Base-by-base conservation (phyloP, 2,329 filamentous ascomycete genomes). In the Pestalotiopsis sp. region DNA sequence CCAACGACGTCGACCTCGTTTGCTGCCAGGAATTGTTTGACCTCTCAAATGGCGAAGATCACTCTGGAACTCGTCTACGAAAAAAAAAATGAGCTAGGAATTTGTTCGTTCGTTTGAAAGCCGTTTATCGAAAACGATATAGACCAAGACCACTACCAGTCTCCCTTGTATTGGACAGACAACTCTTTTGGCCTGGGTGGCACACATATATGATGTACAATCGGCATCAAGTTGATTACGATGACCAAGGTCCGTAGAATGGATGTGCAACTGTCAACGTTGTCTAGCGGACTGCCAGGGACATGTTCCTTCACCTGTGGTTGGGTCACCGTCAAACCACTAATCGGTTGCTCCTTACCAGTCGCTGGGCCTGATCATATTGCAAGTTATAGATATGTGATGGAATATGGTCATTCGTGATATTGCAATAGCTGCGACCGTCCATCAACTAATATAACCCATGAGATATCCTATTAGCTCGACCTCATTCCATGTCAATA, bases 341-440 rank as follows among this genome's bases (percentile, higher is more conserved):
- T 31, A 9, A 31, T 31, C 31, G 31, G 31, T 31, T 9, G 31
- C 31, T 31, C 31, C 7, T 31, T 31, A 31, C 31, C 31, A 31
- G 31, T 31, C 31, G 14, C 17, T n/a, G 4, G 17, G 17, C 45
- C 3, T 52, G 7, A 6, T n/a, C 20, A 52, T 52, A 6, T 38
- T 17, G 20, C 49, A 27, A 60, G 57, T 36, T 59, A n/a, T 20
- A 36, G n/a, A 59, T 38, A 14, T 56, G 49, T 56, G 57, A 27
- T 23, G 20, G 14, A 25, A 60, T 60, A 60, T 52, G 45, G 45
- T 23, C 11, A 52, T 52, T 52, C 17, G 45, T n/a, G 60, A 27
- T 67, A 67, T 59, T 60, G 52, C n/a, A 14, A 20, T 31, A 27
- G 25, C 45, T 59, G 65, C 31, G 25, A 56, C 52, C 60, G 39